Conservation (phyloP, 176 grass and related monocot genomes). For the Eleusine coracana region DNA sequence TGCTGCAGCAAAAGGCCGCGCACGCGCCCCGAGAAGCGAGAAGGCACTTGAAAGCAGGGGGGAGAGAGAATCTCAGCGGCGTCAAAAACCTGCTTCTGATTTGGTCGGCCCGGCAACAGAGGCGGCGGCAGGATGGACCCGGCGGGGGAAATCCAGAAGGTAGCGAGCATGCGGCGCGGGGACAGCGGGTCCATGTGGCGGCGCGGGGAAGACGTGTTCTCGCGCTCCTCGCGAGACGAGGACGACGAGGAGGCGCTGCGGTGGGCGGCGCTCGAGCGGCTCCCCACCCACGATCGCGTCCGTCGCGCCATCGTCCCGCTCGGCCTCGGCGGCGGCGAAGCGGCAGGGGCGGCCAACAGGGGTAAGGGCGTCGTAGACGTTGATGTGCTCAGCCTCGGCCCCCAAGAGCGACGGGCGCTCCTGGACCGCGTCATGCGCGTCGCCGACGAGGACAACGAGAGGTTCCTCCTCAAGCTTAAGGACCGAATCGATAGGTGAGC, state of each 20-base stretch:
- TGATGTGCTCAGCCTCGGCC: slow-evolving; percentile 57
- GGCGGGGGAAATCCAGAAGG: slow-evolving; percentile 46
- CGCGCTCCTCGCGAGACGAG: slow-evolving; percentile 72
- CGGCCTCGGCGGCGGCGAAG: neutral
- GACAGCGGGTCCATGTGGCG: slow-evolving; percentile 61
- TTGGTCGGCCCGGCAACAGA: neutral
- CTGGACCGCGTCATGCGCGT: slow-evolving; percentile 74
- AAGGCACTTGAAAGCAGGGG: too few relatives aligned
- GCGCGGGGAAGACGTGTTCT: slow-evolving; percentile 64
- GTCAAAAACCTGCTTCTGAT: neutral
- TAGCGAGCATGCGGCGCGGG: slow-evolving; percentile 51
- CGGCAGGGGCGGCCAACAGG: neutral
- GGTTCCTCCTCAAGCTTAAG: slow-evolving; percentile 89
- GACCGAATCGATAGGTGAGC: slow-evolving; percentile 70
- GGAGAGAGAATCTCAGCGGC: neutral
- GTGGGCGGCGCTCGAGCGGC: slow-evolving; percentile 87
- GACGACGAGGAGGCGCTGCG: slow-evolving; percentile 90
- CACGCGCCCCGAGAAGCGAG: too few relatives aligned
- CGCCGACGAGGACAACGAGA: slow-evolving; percentile 88
- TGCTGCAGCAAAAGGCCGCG: neutral
- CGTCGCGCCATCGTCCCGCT: slow-evolving; percentile 64
- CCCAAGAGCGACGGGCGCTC: slow-evolving; percentile 49
- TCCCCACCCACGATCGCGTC: slow-evolving; percentile 81
- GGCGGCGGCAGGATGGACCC: slow-evolving; percentile 41
- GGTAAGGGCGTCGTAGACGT: slow-evolving; percentile 59